Evolutionary conservation across 768 basidiomycete genomes (phyloP).

Genomic region (Imleria badia): DNA sequence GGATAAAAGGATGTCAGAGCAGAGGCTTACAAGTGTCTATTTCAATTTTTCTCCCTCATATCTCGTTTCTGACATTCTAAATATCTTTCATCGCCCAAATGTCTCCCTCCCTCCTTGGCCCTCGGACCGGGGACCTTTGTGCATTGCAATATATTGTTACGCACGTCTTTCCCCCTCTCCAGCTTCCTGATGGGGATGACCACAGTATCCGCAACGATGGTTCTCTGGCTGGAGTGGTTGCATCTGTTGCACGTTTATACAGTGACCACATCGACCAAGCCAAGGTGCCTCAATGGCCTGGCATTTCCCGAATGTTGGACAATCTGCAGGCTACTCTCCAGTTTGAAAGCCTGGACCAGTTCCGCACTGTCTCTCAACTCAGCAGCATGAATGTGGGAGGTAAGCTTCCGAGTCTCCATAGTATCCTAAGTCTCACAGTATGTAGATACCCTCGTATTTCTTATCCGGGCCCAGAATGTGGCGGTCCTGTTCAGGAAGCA

Average conservation of each 20-base stretch:
- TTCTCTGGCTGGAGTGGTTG: constrained; percentile 24
- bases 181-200: constrained; percentile 40
- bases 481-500: constrained; percentile 40
- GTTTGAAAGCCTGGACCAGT: not conserved
- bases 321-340: constrained; percentile 15
- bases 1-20: not conserved
- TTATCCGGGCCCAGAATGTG: constrained; percentile 48
- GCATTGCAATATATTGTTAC: constrained; percentile 34
- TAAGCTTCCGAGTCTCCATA: not conserved
- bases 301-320: constrained; percentile 30
- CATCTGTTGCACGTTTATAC: constrained; percentile 23
- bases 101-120: constrained; percentile 2
- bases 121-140: not conserved
- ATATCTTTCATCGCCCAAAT: not conserved
- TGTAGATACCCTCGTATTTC: constrained; percentile 39
- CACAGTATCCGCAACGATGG: constrained; percentile 23
- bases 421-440: not conserved
- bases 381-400: constrained; percentile 18
- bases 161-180: constrained; percentile 45
- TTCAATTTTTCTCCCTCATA: not conserved
- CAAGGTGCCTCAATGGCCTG: constrained; percentile 27
- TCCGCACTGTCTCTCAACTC: constrained; percentile 19
- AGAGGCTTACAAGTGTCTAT: not conserved
- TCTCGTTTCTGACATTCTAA: not conserved
- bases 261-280: not conserved